Evolutionary conservation across 352 stramenopile genomes (phyloP).

Genomic region (Globisporangium yorkense): DNA sequence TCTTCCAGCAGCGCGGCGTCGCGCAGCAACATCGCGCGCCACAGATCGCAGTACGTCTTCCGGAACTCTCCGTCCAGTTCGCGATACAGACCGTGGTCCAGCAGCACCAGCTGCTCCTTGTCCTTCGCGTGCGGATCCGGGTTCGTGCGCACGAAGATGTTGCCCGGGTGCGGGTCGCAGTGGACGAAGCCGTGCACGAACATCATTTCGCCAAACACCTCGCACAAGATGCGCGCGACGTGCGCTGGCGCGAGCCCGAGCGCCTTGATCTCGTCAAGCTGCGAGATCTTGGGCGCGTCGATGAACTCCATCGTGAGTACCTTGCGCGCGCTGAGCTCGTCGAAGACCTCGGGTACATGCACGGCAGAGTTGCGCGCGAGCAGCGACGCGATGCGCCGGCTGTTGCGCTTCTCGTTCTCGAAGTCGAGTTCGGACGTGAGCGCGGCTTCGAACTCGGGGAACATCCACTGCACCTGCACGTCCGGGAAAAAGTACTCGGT

Average conservation of each 20-base stretch:
- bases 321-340: slow-evolving; percentile 80
- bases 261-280: slow-evolving; percentile 77
- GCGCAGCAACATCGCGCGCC: slow-evolving; percentile 91
- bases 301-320: slow-evolving; percentile 98
- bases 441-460: slow-evolving; percentile 91
- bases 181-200: slow-evolving; percentile 96
- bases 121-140: slow-evolving; percentile 26
- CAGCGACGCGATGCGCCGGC: slow-evolving; percentile 48
- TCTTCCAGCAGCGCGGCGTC: slow-evolving; percentile 73
- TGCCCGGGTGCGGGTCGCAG: slow-evolving; percentile 95
- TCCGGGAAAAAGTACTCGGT: slow-evolving; percentile 87
- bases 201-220: slow-evolving; percentile 94
- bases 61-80: slow-evolving; percentile 92
- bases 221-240: slow-evolving; percentile 85
- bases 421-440: slow-evolving; percentile 81
- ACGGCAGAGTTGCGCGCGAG: slow-evolving; percentile 49
- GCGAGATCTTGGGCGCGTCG: slow-evolving; percentile 90
- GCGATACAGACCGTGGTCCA: slow-evolving; percentile 97
- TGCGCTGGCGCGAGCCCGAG: slow-evolving; percentile 75
- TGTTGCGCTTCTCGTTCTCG: slow-evolving; percentile 81
- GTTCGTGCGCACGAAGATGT: slow-evolving; percentile 85
- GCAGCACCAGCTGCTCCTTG: slow-evolving; percentile 92
- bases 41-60: slow-evolving; percentile 92
- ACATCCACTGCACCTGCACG: slow-evolving; percentile 92
- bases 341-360: slow-evolving; percentile 83